phyloP scores from a whole-genome alignment of 345 rosid genomes.

The Turnera subulata region DNA sequence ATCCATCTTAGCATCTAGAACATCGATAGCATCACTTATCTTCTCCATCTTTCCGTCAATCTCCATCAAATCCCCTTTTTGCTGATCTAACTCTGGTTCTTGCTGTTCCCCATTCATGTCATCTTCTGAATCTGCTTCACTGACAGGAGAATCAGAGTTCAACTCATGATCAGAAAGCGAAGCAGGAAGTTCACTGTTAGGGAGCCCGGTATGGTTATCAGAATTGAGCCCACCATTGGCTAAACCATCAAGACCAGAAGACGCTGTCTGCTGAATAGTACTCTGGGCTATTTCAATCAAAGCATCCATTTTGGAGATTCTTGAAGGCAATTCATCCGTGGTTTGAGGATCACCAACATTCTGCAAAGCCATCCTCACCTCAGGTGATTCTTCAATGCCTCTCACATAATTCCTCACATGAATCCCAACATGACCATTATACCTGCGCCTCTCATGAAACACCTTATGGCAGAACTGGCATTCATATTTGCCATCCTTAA shows the following conservation, averaged over 20 bases:
- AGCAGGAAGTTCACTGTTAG: slow-evolving; percentile 27
- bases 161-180: slow-evolving; percentile 32
- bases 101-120: slow-evolving; percentile 17
- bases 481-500: slow-evolving; percentile 72
- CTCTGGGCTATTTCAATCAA: slow-evolving; percentile 79
- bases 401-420: slow-evolving; percentile 69
- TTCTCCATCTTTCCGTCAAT: slow-evolving; percentile 25
- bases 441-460: slow-evolving; percentile 65
- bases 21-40: slow-evolving; percentile 18
- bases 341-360: slow-evolving; percentile 29
- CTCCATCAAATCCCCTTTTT: slow-evolving; percentile 17
- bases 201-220: slow-evolving; percentile 25
- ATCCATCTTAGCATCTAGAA: slow-evolving; percentile 29
- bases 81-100: slow-evolving; percentile 24
- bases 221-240: slow-evolving; percentile 17
- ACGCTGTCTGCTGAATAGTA: slow-evolving; percentile 50
- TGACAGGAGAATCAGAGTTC: slow-evolving; percentile 33
- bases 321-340: slow-evolving; percentile 35
- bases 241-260: slow-evolving; percentile 27
- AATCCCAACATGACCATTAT: slow-evolving; percentile 68
- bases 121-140: slow-evolving; percentile 31
- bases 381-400: slow-evolving; percentile 45
- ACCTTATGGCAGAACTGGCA: slow-evolving; percentile 80
- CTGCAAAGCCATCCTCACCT: slow-evolving; percentile 23
- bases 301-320: slow-evolving; percentile 80